A percentile compares a stretch with the other conserved stretches of the same genome.
Evolutionary conservation across 495 filamentous ascomycete genomes (phyloP).

Genomic region (Oleoguttula mirabilis): DNA sequence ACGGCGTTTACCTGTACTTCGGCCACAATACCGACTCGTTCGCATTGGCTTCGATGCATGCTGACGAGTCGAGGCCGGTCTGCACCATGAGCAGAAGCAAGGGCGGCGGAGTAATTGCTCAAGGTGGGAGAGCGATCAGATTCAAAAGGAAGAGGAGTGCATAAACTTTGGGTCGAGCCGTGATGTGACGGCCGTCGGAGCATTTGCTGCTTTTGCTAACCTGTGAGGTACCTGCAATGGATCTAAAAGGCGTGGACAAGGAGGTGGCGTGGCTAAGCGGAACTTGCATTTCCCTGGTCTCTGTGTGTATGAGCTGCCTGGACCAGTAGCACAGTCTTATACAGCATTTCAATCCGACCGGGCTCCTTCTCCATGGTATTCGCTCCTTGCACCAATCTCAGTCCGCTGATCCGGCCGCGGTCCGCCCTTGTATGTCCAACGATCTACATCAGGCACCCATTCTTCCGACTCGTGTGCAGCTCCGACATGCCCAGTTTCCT

Average conservation of each 20-base stretch:
- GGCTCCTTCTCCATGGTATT: too few relatives aligned
- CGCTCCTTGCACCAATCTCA: too few relatives aligned
- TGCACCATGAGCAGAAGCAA: conserved; percentile 70
- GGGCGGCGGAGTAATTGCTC: conserved; percentile 27
- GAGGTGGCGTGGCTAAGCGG: too few relatives aligned
- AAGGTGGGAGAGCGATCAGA: conserved; percentile 28
- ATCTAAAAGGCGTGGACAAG: too few relatives aligned
- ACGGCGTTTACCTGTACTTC: conserved; percentile 68
- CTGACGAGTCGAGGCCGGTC: conserved; percentile 52
- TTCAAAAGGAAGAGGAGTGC: conserved; percentile 17
- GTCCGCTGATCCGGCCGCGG: too few relatives aligned
- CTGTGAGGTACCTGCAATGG: background rate
- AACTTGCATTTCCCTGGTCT: too few relatives aligned
- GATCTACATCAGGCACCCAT: conserved; percentile 83
- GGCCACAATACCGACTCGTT: conserved; percentile 92
- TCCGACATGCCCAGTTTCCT: conserved; percentile 71
- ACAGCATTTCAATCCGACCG: too few relatives aligned
- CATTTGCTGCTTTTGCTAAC: background rate
- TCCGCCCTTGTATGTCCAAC: too few relatives aligned
- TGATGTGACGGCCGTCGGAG: background rate
- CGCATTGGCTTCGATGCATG: conserved; percentile 73
- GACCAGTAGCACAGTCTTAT: too few relatives aligned
- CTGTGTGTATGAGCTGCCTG: too few relatives aligned
- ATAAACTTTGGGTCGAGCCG: background rate
- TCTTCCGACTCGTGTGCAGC: conserved; percentile 77